Conservation (phyloP, 768 basidiomycete genomes). For the Lyophyllum atratum region DNA sequence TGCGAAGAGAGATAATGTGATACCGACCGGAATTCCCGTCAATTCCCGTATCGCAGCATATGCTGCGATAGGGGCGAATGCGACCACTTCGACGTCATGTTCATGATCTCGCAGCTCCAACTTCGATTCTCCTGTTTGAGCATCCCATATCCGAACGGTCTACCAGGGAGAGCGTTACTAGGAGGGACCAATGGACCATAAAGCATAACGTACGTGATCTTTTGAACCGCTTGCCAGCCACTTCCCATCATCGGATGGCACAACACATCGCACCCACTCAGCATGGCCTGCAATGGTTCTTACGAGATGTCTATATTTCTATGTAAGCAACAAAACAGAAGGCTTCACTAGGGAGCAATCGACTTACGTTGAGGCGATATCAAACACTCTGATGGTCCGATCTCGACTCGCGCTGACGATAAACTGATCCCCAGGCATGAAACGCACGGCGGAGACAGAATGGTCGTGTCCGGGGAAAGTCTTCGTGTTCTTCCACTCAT, state of each 20-base stretch:
- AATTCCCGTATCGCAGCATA: constrained; percentile 79
- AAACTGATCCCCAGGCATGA: constrained; percentile 81
- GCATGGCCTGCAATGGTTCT: constrained; percentile 76
- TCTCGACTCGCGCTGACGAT: constrained; percentile 89
- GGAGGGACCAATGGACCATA: neutral
- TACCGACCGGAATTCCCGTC: constrained; percentile 65
- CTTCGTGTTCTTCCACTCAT: constrained; percentile 88
- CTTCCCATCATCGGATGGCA: constrained; percentile 71
- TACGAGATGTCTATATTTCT: constrained; percentile 60
- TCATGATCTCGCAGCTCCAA: constrained; percentile 87
- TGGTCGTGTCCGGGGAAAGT: constrained; percentile 92
- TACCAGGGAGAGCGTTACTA: constrained; percentile 32
- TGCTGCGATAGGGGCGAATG: constrained; percentile 77
- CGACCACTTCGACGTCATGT: constrained; percentile 79
- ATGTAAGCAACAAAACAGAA: constrained; percentile 1
- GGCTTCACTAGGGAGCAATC: constrained; percentile 1
- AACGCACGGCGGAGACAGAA: constrained; percentile 82
- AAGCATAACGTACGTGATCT: constrained; percentile 66
- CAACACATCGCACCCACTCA: constrained; percentile 80
- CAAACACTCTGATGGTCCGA: constrained; percentile 82
- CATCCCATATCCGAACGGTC: constrained; percentile 81
- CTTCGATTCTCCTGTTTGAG: constrained; percentile 73
- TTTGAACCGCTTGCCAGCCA: constrained; percentile 81
- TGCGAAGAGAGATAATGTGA: constrained; percentile 5
- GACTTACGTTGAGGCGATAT: constrained; percentile 81